Base-by-base conservation (phyloP, 441 rosid genomes). In the Rhodomyrtus psidioides region DNA sequence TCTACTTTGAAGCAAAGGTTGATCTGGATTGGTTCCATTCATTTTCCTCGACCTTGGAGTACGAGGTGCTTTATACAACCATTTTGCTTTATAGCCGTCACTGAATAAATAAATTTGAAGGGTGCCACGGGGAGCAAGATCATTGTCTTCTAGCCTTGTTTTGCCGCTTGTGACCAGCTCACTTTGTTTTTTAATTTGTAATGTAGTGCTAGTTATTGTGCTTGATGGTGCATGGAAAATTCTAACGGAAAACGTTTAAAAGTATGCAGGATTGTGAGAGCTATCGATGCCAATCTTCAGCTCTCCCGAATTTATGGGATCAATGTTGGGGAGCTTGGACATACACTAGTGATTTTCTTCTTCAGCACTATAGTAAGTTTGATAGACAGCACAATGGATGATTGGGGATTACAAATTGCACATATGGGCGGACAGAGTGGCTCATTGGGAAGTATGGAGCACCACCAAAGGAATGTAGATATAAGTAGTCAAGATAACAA, bases 221-320 rank as follows among this genome's bases (percentile, higher is more conserved):
- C 10, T 60, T 60, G 12, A 14, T 46, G 55, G 53, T 62, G 53
- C 51, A 57, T 46, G 53, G 49, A 49, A 44, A 83, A n/a, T 62
- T 56, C 82, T 86, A 70, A 81, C 46, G 30, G 59, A 59, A 49
- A 53, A 55, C 49, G 49, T 30, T 27, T 86, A 60, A 57, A 89
- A 86, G 53, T 88, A 81, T 89, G 89, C 93, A 94, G 94, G 92
- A 92, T 94, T 81, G 85, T 92, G 62, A 88, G 89, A 86, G 93
- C 95, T 83, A 89, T 92, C 42, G 93, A 92, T 86, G 90, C 53
- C 58, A 85, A 91, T 27, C 92, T 94, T 83, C 89, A 86, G 85
- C 93, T 94, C 49, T 94, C 94, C 26, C 88, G 82, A 44, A 91
- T 88, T 54, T 92, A 90, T 82, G 89, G 86, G 84, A 87, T 90